Evolutionary conservation across 495 filamentous ascomycete species (phyloP).

Genomic region (Geopyxis carbonaria): DNA sequence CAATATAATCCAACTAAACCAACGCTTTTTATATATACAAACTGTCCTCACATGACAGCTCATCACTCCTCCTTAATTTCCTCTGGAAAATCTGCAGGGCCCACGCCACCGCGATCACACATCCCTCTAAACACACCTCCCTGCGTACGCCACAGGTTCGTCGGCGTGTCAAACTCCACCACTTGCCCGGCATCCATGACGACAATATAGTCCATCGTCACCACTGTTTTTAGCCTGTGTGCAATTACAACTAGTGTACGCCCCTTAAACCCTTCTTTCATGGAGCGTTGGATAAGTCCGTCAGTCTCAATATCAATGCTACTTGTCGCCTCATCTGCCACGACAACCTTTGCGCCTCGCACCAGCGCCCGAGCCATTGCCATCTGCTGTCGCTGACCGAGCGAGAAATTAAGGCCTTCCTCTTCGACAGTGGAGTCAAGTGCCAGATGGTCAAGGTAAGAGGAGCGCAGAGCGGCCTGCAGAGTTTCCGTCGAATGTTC

Average conservation of each 20-base stretch:
- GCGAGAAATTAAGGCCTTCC: constrained; percentile 85
- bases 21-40: too few species aligned
- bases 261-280: constrained; percentile 69
- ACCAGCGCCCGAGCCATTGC: constrained; percentile 82
- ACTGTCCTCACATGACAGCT: too few species aligned
- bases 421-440: constrained; percentile 80
- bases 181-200: constrained; percentile 86
- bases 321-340: constrained; percentile 89
- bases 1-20: too few species aligned
- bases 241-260: constrained; percentile 89
- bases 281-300: constrained; percentile 82
- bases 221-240: constrained; percentile 79
- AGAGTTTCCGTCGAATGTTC: constrained; percentile 76
- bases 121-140: constrained; percentile 72
- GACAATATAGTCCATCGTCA: constrained; percentile 86
- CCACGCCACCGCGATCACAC: constrained; percentile 82
- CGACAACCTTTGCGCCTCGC: constrained; percentile 70
- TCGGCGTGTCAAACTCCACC: constrained; percentile 66
- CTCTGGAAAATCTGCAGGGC: constrained; percentile 47
- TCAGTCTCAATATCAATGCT: constrained; percentile 94
- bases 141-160: constrained; percentile 45
- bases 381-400: constrained; percentile 94
- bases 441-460: constrained; percentile 54
- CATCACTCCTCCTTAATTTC: constrained; percentile 7
- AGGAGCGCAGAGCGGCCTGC: constrained; percentile 70